Conservation (phyloP, 345 rosid species). For the Sisymbrium irio region DNA sequence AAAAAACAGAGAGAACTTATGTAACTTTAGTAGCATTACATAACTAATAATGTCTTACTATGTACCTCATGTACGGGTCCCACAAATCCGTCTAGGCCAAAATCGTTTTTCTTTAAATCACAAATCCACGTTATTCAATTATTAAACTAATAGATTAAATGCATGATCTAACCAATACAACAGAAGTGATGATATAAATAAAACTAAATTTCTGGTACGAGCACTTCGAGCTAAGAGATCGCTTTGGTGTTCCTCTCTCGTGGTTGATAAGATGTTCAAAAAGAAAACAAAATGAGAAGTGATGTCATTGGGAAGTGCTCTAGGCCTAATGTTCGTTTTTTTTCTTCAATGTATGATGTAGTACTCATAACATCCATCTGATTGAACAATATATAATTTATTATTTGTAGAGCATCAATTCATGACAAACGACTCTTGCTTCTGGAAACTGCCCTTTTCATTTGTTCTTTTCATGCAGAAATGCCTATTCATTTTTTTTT, state of each 20-base stretch:
- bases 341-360: background rate
- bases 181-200: background rate
- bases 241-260: background rate
- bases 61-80: background rate
- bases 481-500: background rate
- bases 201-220: background rate
- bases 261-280: background rate
- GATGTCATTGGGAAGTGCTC: background rate
- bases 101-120: background rate
- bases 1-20: background rate
- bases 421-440: background rate
- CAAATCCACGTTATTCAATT: background rate
- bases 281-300: no score
- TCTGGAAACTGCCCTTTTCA: background rate
- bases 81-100: background rate
- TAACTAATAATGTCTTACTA: background rate
- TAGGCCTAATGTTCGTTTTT: background rate
- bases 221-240: background rate
- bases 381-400: background rate
- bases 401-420: background rate
- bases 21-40: background rate
- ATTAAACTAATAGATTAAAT: background rate
- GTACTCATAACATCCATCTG: background rate
- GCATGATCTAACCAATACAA: background rate
- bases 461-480: background rate